phyloP scores from a whole-genome alignment of 202 grass and related monocot species.

The Zoysia matrella region DNA sequence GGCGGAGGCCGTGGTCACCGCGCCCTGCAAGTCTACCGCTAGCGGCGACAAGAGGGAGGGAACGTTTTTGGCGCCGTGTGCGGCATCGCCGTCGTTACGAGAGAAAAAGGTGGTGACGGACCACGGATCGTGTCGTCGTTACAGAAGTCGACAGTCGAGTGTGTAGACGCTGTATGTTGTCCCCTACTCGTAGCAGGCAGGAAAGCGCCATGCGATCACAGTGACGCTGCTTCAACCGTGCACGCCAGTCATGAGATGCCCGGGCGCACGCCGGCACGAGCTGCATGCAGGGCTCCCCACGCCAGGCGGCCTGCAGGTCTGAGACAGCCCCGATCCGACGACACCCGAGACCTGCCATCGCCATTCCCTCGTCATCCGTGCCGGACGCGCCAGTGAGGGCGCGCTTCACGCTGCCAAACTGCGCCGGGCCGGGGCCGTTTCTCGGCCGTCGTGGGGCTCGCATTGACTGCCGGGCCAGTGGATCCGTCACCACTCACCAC shows the following conservation, averaged over 20 bases:
- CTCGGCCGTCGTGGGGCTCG: neutral
- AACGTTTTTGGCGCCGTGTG: too few species aligned
- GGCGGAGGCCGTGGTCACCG: too few species aligned
- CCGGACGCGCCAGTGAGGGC: conserved; percentile 19
- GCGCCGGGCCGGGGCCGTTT: neutral
- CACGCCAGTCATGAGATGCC: conserved; percentile 34
- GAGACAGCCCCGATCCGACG: too few species aligned
- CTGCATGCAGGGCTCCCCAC: neutral
- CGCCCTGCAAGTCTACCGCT: too few species aligned
- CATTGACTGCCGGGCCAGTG: conserved; percentile 39
- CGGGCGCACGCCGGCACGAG: conserved; percentile 51
- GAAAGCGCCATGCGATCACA: conserved; percentile 42
- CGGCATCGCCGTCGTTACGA: too few species aligned
- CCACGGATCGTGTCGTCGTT: too few species aligned
- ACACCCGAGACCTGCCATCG: neutral
- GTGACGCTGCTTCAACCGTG: conserved; percentile 14
- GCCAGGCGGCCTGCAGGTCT: neutral
- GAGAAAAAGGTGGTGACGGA: too few species aligned
- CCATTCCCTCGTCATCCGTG: conserved; percentile 43
- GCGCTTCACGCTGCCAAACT: conserved; percentile 26
- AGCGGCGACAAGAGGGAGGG: too few species aligned
- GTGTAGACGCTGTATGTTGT: too few species aligned
- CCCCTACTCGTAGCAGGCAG: conserved; percentile 9
- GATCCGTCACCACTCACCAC: neutral
- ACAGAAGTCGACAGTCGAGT: too few species aligned